phyloP scores from a whole-genome alignment of 163 green algal genomes.

The Chlamydomonas reinhardtii region DNA sequence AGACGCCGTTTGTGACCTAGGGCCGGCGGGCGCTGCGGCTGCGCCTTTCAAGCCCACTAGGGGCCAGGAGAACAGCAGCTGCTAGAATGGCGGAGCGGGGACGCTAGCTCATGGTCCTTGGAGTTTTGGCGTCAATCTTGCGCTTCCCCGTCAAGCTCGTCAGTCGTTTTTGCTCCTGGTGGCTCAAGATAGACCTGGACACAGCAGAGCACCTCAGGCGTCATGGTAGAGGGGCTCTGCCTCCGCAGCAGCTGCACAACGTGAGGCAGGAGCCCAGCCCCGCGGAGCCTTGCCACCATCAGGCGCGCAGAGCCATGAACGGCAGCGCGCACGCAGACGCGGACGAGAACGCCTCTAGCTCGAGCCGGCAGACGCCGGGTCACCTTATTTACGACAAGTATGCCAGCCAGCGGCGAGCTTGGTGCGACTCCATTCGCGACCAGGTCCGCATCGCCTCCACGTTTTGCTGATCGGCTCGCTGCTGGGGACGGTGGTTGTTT shows the following conservation, averaged over 20 bases:
- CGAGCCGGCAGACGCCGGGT: slow-evolving; percentile 28
- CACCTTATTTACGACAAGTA: slow-evolving; percentile 47
- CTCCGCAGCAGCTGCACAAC: slow-evolving; percentile 38
- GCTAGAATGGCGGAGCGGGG: slow-evolving; percentile 42
- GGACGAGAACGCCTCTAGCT: slow-evolving; percentile 37
- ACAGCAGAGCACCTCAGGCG: slow-evolving; percentile 34
- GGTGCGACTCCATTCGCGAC: slow-evolving; percentile 52
- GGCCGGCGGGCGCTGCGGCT: slow-evolving; percentile 2
- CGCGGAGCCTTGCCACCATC: slow-evolving; percentile 33
- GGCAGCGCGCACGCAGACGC: slow-evolving; percentile 41
- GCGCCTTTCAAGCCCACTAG: slow-evolving; percentile 20
- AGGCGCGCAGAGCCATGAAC: slow-evolving; percentile 38
- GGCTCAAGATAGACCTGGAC: slow-evolving; percentile 36
- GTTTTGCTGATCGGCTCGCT: slow-evolving; percentile 43
- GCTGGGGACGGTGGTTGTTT: not conserved
- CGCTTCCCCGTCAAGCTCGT: slow-evolving; percentile 31
- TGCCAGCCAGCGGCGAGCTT: slow-evolving; percentile 40
- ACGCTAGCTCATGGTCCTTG: slow-evolving; percentile 42
- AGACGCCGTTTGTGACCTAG: slow-evolving; percentile 38
- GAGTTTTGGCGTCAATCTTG: slow-evolving; percentile 31
- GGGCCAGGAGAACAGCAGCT: slow-evolving; percentile 5
- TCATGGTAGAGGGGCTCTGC: slow-evolving; percentile 54
- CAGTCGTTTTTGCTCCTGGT: slow-evolving; percentile 37
- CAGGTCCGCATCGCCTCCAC: slow-evolving; percentile 42
- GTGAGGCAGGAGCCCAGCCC: slow-evolving; percentile 49